Conservation (phyloP, 345 rosid genomes). For the Arabis alpina region DNA sequence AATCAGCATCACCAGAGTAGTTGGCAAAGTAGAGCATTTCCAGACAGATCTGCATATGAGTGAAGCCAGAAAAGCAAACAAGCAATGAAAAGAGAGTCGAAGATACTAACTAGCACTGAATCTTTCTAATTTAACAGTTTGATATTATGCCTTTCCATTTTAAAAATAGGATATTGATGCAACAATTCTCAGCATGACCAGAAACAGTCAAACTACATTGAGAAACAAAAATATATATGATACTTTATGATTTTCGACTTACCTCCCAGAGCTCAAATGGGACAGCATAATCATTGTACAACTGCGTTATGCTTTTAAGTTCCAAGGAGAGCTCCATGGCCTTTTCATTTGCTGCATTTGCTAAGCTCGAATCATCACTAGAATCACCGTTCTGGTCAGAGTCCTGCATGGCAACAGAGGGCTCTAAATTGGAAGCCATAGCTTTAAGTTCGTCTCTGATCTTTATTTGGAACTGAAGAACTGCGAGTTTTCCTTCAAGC, state of each 20-base stretch:
- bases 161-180: constrained; percentile 12
- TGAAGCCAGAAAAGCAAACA: constrained; percentile 41
- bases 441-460: constrained; percentile 82
- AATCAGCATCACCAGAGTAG: constrained; percentile 91
- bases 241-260: constrained; percentile 25
- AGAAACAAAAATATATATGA: constrained; percentile 17
- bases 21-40: constrained; percentile 96
- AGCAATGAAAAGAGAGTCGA: constrained; percentile 8
- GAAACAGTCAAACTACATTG: constrained; percentile 4
- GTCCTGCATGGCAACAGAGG: constrained; percentile 57
- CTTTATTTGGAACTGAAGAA: constrained; percentile 89
- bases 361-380: constrained; percentile 51
- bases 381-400: constrained; percentile 51
- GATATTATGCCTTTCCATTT: constrained; percentile 8
- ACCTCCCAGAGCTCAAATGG: constrained; percentile 99
- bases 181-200: constrained; percentile 21
- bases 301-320: constrained; percentile 90
- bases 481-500: constrained; percentile 94
- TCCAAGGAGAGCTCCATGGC: constrained; percentile 87
- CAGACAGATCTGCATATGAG: constrained; percentile 66
- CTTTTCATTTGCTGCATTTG: constrained; percentile 70
- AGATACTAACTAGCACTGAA: constrained; percentile 16
- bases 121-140: constrained; percentile 17
- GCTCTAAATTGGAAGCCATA: constrained; percentile 61
- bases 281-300: constrained; percentile 96